phyloP scores from a whole-genome alignment of 352 stramenopile species.

The Globisporangium nunn region DNA sequence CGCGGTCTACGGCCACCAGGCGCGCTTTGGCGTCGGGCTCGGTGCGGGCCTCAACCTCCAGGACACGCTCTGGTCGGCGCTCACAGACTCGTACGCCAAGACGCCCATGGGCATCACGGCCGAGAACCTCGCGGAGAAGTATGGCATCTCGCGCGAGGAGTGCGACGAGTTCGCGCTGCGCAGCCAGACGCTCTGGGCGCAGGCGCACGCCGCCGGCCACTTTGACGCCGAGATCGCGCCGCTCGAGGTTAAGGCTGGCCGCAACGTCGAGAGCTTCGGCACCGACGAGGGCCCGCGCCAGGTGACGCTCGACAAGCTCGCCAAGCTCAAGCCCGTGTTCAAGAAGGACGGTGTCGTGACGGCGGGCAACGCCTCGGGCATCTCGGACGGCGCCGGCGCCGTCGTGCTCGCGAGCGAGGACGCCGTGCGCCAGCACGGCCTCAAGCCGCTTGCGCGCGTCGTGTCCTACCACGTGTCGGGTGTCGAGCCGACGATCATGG shows the following conservation, averaged over 20 bases:
- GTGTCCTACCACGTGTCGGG: constrained; percentile 90
- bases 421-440: constrained; percentile 88
- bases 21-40: constrained; percentile 91
- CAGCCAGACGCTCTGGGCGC: constrained; percentile 90
- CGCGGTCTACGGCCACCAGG: constrained; percentile 87
- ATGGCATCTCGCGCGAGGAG: constrained; percentile 90
- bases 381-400: constrained; percentile 94
- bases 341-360: constrained; percentile 97
- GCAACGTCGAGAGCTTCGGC: constrained; percentile 81
- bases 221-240: constrained; percentile 95
- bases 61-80: constrained; percentile 94
- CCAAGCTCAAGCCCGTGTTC: constrained; percentile 94
- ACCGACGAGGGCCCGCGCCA: constrained; percentile 75
- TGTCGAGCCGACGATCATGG: constrained; percentile 96
- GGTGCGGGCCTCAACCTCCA: constrained; percentile 90
- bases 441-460: constrained; percentile 91
- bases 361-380: constrained; percentile 93
- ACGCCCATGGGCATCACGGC: constrained; percentile 98
- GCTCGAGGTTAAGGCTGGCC: constrained; percentile 86
- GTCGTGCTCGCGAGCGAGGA: constrained; percentile 94
- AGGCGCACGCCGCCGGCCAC: constrained; percentile 85
- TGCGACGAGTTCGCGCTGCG: constrained; percentile 93
- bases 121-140: constrained; percentile 96
- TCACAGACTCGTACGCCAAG: constrained; percentile 94
- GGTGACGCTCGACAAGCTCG: constrained; percentile 80